These are phyloP conservation scores for Botrytis deweyae DNA, from an alignment of 2,329 filamentous ascomycete species.

Conservation along the genomic window DNA sequence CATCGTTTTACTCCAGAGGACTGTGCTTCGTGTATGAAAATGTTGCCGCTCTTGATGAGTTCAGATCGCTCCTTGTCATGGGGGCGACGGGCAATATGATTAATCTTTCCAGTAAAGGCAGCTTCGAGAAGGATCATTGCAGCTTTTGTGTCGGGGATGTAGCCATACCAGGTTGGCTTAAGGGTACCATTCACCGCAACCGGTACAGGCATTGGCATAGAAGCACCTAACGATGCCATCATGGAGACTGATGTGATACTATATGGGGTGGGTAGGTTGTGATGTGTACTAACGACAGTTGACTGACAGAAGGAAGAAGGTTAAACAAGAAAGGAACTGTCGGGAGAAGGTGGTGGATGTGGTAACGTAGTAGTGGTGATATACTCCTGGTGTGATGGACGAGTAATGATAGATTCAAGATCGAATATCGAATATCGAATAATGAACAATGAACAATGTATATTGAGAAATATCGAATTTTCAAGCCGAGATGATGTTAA, in stretches of 20 bases:
- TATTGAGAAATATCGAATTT: not conserved
- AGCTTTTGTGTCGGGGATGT: constrained; percentile 44
- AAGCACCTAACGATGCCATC: constrained; percentile 9
- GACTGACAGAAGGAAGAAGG: constrained; percentile 4
- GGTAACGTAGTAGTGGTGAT: not conserved
- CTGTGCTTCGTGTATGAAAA: constrained; percentile 91
- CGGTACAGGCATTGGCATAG: constrained; percentile 14
- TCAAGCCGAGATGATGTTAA: not conserved
- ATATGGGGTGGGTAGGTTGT: not conserved
- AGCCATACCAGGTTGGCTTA: constrained; percentile 33
- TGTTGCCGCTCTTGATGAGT: constrained; percentile 78
- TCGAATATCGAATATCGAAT: not conserved
- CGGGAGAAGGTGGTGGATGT: not conserved
- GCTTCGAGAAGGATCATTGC: constrained; percentile 79
- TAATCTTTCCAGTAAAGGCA: constrained; percentile 66
- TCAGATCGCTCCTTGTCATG: constrained; percentile 78
- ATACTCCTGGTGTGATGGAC: not conserved
- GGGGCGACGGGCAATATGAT: constrained; percentile 77
- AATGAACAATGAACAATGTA: not conserved
- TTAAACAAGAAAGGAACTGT: not conserved
- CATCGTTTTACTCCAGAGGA: constrained; percentile 90
- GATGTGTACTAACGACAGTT: not conserved
- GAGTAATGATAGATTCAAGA: not conserved
- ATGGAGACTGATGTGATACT: not conserved
- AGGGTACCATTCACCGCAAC: constrained; percentile 31